Conservation (phyloP, 495 filamentous ascomycete species). For the Penicillium angulare region DNA sequence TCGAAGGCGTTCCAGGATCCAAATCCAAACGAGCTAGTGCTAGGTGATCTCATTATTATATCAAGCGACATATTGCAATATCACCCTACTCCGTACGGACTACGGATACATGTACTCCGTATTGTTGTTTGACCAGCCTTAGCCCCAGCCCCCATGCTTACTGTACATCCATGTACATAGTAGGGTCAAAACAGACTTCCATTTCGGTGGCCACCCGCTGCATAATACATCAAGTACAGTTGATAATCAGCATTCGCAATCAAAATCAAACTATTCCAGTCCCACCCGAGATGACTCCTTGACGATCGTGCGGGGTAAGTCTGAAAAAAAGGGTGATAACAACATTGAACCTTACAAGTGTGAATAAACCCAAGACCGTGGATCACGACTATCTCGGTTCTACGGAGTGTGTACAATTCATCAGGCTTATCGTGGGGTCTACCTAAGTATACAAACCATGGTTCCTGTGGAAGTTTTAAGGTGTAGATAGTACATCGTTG, state of each 20-base stretch:
- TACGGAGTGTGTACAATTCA: too few relatives aligned
- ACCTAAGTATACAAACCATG: too few relatives aligned
- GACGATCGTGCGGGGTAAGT: constrained; percentile 27
- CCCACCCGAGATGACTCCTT: too few relatives aligned
- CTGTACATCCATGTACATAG: neutral
- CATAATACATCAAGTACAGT: too few relatives aligned
- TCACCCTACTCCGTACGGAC: neutral
- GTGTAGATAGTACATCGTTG: neutral
- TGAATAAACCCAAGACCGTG: too few relatives aligned
- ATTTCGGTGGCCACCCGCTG: constrained; percentile 7
- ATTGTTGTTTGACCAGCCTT: too few relatives aligned
- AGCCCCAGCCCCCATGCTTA: too few relatives aligned
- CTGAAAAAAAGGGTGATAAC: constrained; percentile 14
- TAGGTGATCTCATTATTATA: constrained; percentile 15
- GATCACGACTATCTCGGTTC: neutral
- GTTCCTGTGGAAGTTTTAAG: neutral
- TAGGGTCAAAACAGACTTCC: constrained; percentile 7
- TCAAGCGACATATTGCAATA: neutral
- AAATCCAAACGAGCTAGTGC: too few relatives aligned
- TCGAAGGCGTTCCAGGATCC: too few relatives aligned
- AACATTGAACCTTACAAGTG: too few relatives aligned
- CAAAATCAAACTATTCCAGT: neutral
- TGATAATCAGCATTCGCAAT: constrained; percentile 4
- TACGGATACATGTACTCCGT: too few relatives aligned
- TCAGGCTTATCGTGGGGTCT: too few relatives aligned